Evolutionary conservation across 495 filamentous ascomycete species (phyloP).

Genomic region (Penicillium malachiteum): DNA sequence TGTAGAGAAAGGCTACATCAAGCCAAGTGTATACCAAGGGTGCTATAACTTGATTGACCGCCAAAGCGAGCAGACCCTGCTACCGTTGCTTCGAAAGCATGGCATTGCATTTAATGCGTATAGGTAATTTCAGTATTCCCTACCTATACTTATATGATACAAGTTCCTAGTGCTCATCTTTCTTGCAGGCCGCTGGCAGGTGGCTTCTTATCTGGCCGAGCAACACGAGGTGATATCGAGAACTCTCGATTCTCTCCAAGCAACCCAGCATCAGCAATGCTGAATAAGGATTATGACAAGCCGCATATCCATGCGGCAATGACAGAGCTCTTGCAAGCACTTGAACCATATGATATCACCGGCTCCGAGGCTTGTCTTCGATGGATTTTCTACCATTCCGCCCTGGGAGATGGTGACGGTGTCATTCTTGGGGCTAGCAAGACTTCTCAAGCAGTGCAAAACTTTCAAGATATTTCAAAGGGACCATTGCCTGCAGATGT

Average conservation of each 20-base stretch:
- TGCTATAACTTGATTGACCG: slow-evolving; percentile 42
- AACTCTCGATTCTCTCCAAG: slow-evolving; percentile 25
- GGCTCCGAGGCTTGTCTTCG: slow-evolving; percentile 30
- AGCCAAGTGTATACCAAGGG: slow-evolving; percentile 43
- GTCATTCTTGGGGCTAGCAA: slow-evolving; percentile 37
- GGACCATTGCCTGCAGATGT: slow-evolving; percentile 31
- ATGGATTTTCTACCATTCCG: slow-evolving; percentile 36
- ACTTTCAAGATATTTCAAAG: slow-evolving; percentile 23
- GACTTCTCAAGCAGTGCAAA: slow-evolving; percentile 27
- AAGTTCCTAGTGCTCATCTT: background rate
- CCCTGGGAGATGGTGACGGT: slow-evolving; percentile 28
- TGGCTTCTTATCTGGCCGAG: slow-evolving; percentile 49
- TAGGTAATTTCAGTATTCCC: slow-evolving; percentile 11
- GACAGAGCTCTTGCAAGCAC: slow-evolving; percentile 11
- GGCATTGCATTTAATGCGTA: slow-evolving; percentile 52
- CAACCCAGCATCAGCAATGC: slow-evolving; percentile 12
- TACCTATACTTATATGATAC: background rate
- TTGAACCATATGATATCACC: slow-evolving; percentile 18
- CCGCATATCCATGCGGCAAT: slow-evolving; percentile 23
- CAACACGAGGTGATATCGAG: slow-evolving; percentile 23
- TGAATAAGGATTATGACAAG: slow-evolving; percentile 22
- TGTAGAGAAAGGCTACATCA: slow-evolving; percentile 35
- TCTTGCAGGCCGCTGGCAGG: slow-evolving; percentile 43
- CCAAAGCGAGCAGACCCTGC: slow-evolving; percentile 43
- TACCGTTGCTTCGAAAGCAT: slow-evolving; percentile 53